Conservation (phyloP, 805 yeast species). For the Schwanniomyces occidentalis region DNA sequence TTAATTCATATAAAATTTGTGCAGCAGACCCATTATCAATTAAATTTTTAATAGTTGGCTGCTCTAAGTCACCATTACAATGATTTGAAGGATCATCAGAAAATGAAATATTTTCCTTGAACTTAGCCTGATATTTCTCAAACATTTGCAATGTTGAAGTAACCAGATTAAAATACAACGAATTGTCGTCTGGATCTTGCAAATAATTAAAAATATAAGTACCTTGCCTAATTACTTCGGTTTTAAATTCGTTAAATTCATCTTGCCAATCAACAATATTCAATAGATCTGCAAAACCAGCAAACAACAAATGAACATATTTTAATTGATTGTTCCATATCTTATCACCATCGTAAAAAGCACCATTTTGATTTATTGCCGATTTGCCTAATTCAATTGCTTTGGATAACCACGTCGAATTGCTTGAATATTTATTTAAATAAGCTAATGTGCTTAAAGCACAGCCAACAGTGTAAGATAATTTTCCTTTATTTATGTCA, state of each 20-base stretch:
- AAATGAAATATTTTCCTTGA: constrained; percentile 4
- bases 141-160: constrained; percentile 7
- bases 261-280: constrained; percentile 6
- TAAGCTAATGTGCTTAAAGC: constrained; percentile 25
- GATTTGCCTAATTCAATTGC: constrained; percentile 22
- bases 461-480: constrained; percentile 30
- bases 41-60: constrained; percentile 20
- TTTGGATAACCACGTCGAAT: constrained; percentile 18
- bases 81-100: constrained; percentile 5
- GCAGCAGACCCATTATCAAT: constrained; percentile 19
- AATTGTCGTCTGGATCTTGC: constrained; percentile 14
- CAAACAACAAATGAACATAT: constrained; percentile 24
- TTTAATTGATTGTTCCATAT: constrained; percentile 25
- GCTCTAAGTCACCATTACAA: constrained; percentile 10
- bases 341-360: constrained; percentile 17
- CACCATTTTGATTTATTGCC: constrained; percentile 13
- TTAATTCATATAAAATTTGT: constrained; percentile 23
- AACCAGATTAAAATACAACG: constrained; percentile 13
- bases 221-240: constrained; percentile 14
- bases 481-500: constrained; percentile 24
- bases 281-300: constrained; percentile 27
- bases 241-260: constrained; percentile 5
- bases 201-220: constrained; percentile 10
- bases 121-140: constrained; percentile 6
- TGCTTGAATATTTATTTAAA: constrained; percentile 14